These are phyloP conservation scores for Penicillium sp. DNA, from an alignment of 2,329 filamentous ascomycete species.

Conservation along the genomic window DNA sequence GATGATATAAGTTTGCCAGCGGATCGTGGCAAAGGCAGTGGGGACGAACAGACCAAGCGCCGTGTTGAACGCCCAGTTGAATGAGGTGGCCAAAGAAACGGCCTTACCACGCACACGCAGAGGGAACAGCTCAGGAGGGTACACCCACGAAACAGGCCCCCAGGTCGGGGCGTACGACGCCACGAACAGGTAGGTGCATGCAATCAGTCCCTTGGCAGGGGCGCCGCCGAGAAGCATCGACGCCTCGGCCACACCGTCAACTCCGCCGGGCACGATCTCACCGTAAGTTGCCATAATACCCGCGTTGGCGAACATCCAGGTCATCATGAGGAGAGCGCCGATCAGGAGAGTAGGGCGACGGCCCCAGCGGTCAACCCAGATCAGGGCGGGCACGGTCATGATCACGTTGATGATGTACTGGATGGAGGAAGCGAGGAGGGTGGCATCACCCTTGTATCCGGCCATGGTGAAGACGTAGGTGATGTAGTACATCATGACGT, in stretches of 20 bases:
- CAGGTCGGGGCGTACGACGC: slow-evolving; percentile 61
- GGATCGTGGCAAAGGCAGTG: slow-evolving; percentile 55
- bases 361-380: slow-evolving; percentile 74
- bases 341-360: slow-evolving; percentile 66
- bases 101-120: slow-evolving; percentile 60
- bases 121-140: slow-evolving; percentile 52
- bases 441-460: slow-evolving; percentile 57
- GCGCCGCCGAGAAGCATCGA: slow-evolving; percentile 40
- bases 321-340: slow-evolving; percentile 62
- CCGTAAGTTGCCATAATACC: slow-evolving; percentile 41
- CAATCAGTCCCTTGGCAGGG: slow-evolving; percentile 63
- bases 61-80: slow-evolving; percentile 65
- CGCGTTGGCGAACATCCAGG: slow-evolving; percentile 45
- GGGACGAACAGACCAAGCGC: slow-evolving; percentile 46
- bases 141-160: slow-evolving; percentile 57
- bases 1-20: slow-evolving; percentile 66
- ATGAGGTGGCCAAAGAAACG: slow-evolving; percentile 56
- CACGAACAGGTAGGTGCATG: slow-evolving; percentile 65
- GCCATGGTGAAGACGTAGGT: slow-evolving; percentile 71
- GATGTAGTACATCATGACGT: slow-evolving; percentile 72
- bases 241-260: slow-evolving; percentile 32
- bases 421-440: slow-evolving; percentile 65
- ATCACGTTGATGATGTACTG: slow-evolving; percentile 77
- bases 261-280: slow-evolving; percentile 40
- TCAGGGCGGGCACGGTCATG: slow-evolving; percentile 72